Base-by-base conservation (phyloP, 495 filamentous ascomycete genomes). In the Aspergillus taichungensis region DNA sequence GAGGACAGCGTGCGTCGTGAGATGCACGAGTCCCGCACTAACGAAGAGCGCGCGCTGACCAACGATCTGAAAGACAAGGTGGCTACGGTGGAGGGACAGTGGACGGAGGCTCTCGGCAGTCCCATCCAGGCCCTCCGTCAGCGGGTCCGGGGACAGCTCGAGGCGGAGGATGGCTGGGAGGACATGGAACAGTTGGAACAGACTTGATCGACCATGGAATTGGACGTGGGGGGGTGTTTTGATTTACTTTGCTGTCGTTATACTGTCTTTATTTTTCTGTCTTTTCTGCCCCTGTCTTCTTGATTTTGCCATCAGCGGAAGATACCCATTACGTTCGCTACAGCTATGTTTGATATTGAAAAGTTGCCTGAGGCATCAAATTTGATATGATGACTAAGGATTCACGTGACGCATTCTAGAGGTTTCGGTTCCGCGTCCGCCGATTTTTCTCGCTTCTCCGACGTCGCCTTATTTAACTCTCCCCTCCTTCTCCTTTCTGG, bases 21-120 rank as follows among this genome's bases (percentile, higher is more conserved):
- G 46, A 77, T 83, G 57, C 77, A 78, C 39, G 73, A 75, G 49
- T 76, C 81, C 47, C 71, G 77, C 50, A 61, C 63, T 1, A 77
- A 78, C 42, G 85, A 91, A 60, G 85, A 85, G 52, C 62, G 60
- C 30, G 60, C 74, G 37, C 59, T 95, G 59, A 94, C 88, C 9
- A 79, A 79, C n/a, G 90, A 96, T 59, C 60, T 95, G 49, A 90
- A 95, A 62, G 90, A 95, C 48, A 91, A 88, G 61, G 90, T 96
- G 8, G 74, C 79, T 37, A 79, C 88, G 33, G 82, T 98, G 39
- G 92, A 97, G 64, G 83, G 86, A 18, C 87, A 92, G 63, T 98
- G 92, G 81, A 59, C 65, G 9, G 82, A 85, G 54, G 83, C 79
- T 10, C 56, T 87, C 12, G 83, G 83, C 8, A 71, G 71, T 37